These are phyloP conservation scores for Berberis thunbergii DNA, from an alignment of 164 flowering plant genomes.

Conservation along the genomic window DNA sequence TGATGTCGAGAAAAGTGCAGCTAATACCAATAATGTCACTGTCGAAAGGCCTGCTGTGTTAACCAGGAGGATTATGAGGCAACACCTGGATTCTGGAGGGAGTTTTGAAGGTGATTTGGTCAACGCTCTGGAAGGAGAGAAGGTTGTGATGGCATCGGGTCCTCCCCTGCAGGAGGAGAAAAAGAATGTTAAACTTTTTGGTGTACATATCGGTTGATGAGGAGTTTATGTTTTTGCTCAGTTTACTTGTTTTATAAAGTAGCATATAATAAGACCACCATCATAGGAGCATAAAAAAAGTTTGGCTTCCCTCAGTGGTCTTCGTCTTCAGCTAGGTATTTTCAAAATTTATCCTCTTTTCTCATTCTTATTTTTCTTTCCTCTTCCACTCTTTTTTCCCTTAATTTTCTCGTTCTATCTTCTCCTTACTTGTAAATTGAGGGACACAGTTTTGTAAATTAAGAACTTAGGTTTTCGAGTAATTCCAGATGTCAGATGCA, in stretches of 20 bases:
- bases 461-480: too few species aligned
- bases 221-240: not conserved
- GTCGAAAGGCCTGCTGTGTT: not conserved
- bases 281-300: too few species aligned
- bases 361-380: too few species aligned
- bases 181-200: conserved; percentile 27
- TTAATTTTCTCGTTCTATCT: too few species aligned
- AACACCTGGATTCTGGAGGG: conserved; percentile 12
- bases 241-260: not conserved
- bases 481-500: too few species aligned
- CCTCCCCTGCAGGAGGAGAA: conserved; percentile 1
- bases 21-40: conserved; percentile 4
- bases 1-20: conserved; percentile 12
- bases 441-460: too few species aligned
- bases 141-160: conserved; percentile 1
- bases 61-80: conserved; percentile 6
- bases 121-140: conserved; percentile 7
- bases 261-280: not conserved
- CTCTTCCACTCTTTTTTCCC: too few species aligned
- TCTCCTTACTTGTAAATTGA: too few species aligned
- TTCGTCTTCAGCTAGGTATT: too few species aligned
- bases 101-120: not conserved
- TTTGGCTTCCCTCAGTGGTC: too few species aligned
- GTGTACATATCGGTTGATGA: conserved; percentile 23
- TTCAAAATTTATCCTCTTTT: too few species aligned